These are phyloP conservation scores for Mortierella sp. DNA, from an alignment of 371 early-diverging fungal species.

Conservation along the genomic window DNA sequence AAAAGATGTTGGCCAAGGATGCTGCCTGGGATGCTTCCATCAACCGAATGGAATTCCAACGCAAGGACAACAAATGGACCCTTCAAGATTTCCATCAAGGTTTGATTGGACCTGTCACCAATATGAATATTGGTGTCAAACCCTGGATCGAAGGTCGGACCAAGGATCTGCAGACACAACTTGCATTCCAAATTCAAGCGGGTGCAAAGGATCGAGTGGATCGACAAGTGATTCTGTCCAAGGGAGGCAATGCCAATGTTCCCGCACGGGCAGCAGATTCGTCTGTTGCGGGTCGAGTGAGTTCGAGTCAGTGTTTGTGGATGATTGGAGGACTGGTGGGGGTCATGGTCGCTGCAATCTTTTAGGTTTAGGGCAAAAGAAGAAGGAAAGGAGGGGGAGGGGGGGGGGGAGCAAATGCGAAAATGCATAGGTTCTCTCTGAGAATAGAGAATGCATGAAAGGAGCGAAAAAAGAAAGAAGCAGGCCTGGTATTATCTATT, in stretches of 20 bases:
- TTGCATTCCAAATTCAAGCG: constrained; percentile 11
- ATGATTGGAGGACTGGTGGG: too few species aligned
- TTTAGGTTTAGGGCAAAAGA: too few species aligned
- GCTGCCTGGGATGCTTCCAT: constrained; percentile 57
- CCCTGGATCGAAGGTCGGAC: constrained; percentile 17
- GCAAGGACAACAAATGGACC: constrained; percentile 15
- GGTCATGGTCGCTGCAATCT: too few species aligned
- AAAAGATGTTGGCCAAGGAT: constrained; percentile 58
- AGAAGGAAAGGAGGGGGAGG: too few species aligned
- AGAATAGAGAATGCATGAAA: too few species aligned
- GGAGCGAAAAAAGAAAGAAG: too few species aligned
- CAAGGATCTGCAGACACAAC: constrained; percentile 1
- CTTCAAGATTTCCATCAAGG: constrained; percentile 12
- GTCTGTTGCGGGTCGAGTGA: too few species aligned
- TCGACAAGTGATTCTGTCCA: neutral
- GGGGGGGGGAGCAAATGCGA: too few species aligned
- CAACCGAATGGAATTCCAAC: constrained; percentile 8
- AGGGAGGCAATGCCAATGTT: constrained; percentile 7
- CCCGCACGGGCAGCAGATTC: neutral
- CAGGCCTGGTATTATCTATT: too few species aligned
- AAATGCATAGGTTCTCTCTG: too few species aligned
- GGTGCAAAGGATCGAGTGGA: constrained; percentile 20
- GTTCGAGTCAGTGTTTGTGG: too few species aligned
- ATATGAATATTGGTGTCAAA: constrained; percentile 49
- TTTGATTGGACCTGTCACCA: neutral